A percentile compares a stretch with the other conserved stretches of the same genome.
Conservation (phyloP, 1,284 basidiomycete genomes). For the Caloboletus inedulis region DNA sequence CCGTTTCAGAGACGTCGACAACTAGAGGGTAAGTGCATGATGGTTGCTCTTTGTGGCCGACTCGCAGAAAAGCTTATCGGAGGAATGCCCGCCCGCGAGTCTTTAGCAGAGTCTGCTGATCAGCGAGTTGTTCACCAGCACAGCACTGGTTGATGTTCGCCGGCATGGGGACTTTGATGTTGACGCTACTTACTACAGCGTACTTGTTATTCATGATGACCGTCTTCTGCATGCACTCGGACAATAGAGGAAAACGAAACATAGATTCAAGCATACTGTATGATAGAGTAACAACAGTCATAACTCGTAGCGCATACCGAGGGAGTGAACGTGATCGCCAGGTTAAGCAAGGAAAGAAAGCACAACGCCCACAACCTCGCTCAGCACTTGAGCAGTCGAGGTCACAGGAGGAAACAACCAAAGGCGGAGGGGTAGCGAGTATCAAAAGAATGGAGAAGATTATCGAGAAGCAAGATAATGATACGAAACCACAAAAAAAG, state of each 20-base stretch:
- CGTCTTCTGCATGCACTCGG: not conserved
- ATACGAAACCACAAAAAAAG: constrained; percentile 17
- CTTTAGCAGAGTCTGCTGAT: not conserved
- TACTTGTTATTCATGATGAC: not conserved
- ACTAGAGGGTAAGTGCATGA: not conserved
- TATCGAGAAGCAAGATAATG: constrained; percentile 23
- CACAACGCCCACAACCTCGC: not conserved
- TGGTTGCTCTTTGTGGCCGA: not conserved
- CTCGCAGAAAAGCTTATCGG: not conserved
- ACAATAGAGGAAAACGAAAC: not conserved
- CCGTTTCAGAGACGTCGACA: not conserved
- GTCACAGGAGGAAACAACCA: not conserved
- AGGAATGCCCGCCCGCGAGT: not conserved
- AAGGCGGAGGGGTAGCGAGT: not conserved
- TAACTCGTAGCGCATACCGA: not conserved
- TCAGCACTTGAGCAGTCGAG: not conserved
- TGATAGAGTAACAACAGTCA: constrained; percentile 3
- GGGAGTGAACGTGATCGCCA: not conserved
- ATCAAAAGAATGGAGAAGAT: not conserved
- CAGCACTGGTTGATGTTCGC: not conserved
- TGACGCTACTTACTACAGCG: not conserved
- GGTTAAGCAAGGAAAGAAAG: not conserved
- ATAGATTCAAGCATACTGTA: constrained; percentile 26
- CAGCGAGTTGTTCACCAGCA: not conserved
- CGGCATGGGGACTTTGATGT: not conserved